Conservation (phyloP, 768 basidiomycete species). For the Boletus patriciae region DNA sequence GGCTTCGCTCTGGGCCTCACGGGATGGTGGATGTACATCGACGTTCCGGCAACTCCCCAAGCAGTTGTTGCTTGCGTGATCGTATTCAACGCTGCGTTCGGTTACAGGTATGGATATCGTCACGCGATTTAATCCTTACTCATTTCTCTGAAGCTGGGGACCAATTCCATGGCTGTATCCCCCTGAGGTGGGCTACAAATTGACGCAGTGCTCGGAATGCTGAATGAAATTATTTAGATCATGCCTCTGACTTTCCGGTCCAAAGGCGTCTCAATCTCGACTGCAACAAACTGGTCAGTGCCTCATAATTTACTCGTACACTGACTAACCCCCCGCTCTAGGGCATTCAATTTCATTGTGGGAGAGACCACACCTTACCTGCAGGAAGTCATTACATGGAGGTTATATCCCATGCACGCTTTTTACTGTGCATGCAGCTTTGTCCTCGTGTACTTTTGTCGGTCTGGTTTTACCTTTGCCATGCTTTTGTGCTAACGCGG, state of each 20-base stretch:
- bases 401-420: conserved; percentile 93
- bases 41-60: conserved; percentile 78
- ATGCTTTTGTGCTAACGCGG: conserved; percentile 7
- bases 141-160: conserved; percentile 57
- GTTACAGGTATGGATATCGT: conserved; percentile 58
- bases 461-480: conserved; percentile 29
- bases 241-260: conserved; percentile 88
- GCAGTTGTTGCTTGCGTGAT: conserved; percentile 90
- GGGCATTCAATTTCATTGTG: conserved; percentile 87
- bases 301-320: not conserved
- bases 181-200: conserved; percentile 58
- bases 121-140: not conserved
- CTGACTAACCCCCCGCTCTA: conserved; percentile 16
- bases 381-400: conserved; percentile 87
- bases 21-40: conserved; percentile 93
- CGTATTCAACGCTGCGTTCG: conserved; percentile 91
- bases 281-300: conserved; percentile 72
- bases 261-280: conserved; percentile 94
- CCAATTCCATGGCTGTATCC: conserved; percentile 87
- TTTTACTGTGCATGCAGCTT: conserved; percentile 90
- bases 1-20: conserved; percentile 73
- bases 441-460: conserved; percentile 79
- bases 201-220: not conserved
- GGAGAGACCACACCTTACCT: conserved; percentile 85
- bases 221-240: conserved; percentile 50